Conservation (phyloP, 768 basidiomycete species). For the Leccinum fibrillosum region DNA sequence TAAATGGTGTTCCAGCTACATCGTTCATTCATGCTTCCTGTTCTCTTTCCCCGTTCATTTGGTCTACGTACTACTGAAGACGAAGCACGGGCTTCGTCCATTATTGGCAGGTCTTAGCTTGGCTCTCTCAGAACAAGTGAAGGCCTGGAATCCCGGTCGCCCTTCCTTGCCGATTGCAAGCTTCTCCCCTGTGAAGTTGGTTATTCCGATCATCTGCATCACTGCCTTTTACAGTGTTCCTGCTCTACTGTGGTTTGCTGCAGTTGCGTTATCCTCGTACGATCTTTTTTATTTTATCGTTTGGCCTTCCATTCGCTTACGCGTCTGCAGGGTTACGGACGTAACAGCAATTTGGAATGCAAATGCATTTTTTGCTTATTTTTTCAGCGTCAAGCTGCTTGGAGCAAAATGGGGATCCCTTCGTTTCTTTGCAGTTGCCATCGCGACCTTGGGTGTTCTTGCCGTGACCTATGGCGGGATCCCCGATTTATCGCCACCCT, state of each 20-base stretch:
- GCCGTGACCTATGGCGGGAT: conserved; percentile 81
- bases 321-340: conserved; percentile 62
- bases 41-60: conserved; percentile 84
- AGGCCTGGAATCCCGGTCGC: conserved; percentile 4
- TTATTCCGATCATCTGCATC: conserved; percentile 20
- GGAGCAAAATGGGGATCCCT: conserved; percentile 59
- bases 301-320: conserved; percentile 4
- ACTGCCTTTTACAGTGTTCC: conserved; percentile 56
- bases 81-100: conserved; percentile 44
- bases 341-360: conserved; percentile 89
- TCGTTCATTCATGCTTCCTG: conserved; percentile 80
- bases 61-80: conserved; percentile 52
- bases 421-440: conserved; percentile 65
- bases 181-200: conserved; percentile 36
- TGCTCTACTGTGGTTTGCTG: conserved; percentile 71
- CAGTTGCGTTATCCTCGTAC: conserved; percentile 69
- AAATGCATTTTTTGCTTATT: conserved; percentile 88
- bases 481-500: conserved; percentile 24
- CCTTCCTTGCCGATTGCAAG: conserved; percentile 1
- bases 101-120: conserved; percentile 51
- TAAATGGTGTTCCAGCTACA: conserved; percentile 50
- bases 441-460: conserved; percentile 80
- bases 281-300: conserved; percentile 23
- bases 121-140: conserved; percentile 39
- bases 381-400: conserved; percentile 75